phyloP scores from a whole-genome alignment of 495 filamentous ascomycete genomes.

The Hyaloscypha finlandica region DNA sequence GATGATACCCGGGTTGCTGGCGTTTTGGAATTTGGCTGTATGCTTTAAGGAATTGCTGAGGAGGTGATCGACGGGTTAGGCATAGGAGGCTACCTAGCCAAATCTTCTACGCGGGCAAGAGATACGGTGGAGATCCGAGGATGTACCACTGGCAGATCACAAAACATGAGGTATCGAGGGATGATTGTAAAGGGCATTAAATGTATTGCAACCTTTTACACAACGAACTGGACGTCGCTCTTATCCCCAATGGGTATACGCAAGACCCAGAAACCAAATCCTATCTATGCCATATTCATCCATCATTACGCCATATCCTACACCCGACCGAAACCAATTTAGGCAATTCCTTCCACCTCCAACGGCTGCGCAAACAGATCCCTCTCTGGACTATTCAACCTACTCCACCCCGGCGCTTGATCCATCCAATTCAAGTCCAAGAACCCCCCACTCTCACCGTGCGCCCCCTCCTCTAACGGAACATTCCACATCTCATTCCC shows the following conservation, averaged over 20 bases:
- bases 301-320: background rate
- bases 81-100: background rate
- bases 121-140: background rate
- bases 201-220: background rate
- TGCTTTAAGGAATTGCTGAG: too few species aligned
- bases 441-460: slow-evolving; percentile 31
- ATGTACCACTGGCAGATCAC: background rate
- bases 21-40: too few species aligned
- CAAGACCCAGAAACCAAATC: background rate
- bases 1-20: too few species aligned
- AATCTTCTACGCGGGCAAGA: too few species aligned
- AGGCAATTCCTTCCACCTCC: background rate
- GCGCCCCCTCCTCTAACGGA: slow-evolving; percentile 28
- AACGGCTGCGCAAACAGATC: background rate
- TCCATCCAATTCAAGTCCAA: slow-evolving; percentile 33
- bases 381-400: slow-evolving; percentile 26
- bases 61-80: background rate
- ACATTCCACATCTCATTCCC: slow-evolving; percentile 30
- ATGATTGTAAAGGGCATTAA: background rate
- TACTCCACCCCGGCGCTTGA: slow-evolving; percentile 23
- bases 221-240: background rate
- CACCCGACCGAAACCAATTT: background rate
- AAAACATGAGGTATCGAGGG: background rate
- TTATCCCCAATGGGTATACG: background rate
- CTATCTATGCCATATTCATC: background rate